A percentile compares a stretch with the other conserved stretches of the same genome.
Evolutionary conservation across 768 basidiomycete genomes (phyloP).

Genomic region (Naematelia aurantialba): DNA sequence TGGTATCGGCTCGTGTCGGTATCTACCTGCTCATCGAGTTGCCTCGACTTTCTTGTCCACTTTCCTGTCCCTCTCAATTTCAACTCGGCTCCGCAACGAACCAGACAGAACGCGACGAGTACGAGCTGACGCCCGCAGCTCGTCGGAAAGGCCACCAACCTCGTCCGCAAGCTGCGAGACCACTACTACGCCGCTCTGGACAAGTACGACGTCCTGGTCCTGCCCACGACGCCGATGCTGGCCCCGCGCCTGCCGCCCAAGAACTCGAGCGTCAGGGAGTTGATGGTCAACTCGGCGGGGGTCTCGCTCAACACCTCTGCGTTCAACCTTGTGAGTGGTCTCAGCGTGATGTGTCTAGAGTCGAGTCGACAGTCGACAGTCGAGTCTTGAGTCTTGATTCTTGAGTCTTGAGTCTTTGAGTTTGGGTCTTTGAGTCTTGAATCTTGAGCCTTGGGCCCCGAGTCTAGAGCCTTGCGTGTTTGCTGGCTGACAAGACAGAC

Average conservation of each 20-base stretch:
- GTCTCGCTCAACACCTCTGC: slow-evolving; percentile 34
- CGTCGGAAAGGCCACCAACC: slow-evolving; percentile 52
- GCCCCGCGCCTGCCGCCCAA: slow-evolving; percentile 14
- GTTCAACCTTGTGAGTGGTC: slow-evolving; percentile 23
- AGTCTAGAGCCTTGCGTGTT: no score
- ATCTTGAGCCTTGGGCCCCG: no score
- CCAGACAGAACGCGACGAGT: no score
- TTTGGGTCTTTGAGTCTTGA: no score
- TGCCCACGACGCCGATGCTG: slow-evolving; percentile 48
- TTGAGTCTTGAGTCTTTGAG: no score
- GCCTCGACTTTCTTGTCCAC: no score
- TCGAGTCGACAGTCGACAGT: no score
- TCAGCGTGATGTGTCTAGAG: neutral
- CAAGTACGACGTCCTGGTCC: slow-evolving; percentile 50
- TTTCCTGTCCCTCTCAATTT: no score
- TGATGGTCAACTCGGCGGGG: slow-evolving; percentile 31
- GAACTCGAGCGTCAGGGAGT: slow-evolving; percentile 42
- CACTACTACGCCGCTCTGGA: slow-evolving; percentile 49
- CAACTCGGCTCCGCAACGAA: no score
- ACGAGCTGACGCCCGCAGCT: slow-evolving; percentile 4
- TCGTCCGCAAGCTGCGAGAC: slow-evolving; percentile 51
- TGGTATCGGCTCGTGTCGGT: no score
- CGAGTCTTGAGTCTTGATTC: no score
- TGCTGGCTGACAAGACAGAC: slow-evolving; percentile 15
- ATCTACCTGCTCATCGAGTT: no score